phyloP scores from a whole-genome alignment of 140 eudicot genomes.

The Erigeron philadelphicus region DNA sequence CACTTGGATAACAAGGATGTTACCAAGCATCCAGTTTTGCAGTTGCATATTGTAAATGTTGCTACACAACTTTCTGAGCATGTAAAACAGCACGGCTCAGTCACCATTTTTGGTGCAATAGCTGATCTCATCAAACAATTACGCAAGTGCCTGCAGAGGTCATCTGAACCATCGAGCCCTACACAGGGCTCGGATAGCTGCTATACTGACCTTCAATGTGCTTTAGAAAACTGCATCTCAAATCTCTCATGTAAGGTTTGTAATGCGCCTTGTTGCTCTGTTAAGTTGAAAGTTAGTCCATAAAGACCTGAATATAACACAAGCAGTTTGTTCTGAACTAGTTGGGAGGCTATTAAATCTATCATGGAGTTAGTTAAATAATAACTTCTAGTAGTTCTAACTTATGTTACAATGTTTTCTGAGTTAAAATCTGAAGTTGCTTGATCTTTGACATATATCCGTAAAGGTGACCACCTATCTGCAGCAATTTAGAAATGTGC shows the following conservation, averaged over 20 bases:
- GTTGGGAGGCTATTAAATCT: no score
- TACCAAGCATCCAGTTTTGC: conserved; percentile 53
- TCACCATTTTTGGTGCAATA: conserved; percentile 63
- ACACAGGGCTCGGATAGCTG: conserved; percentile 34
- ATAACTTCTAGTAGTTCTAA: no score
- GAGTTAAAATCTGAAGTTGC: no score
- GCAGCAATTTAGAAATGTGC: no score
- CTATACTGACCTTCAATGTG: conserved; percentile 52
- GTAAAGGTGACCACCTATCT: no score
- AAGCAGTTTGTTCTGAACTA: no score
- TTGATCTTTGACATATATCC: no score
- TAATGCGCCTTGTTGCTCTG: conserved; percentile 7
- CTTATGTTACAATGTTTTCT: no score
- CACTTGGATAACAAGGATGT: conserved; percentile 78
- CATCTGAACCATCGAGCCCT: conserved; percentile 47
- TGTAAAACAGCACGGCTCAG: conserved; percentile 53
- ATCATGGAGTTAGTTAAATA: no score
- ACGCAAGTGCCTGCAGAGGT: conserved; percentile 58
- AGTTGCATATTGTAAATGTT: conserved; percentile 49
- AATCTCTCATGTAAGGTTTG: conserved; percentile 66
- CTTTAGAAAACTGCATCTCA: conserved; percentile 58
- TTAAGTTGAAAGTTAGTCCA: background rate
- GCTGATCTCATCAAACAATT: conserved; percentile 59
- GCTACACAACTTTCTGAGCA: conserved; percentile 49
- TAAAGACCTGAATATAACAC: background rate